Base-by-base conservation (phyloP, 495 filamentous ascomycete genomes). In the Penicillium cosmopolitanum region DNA sequence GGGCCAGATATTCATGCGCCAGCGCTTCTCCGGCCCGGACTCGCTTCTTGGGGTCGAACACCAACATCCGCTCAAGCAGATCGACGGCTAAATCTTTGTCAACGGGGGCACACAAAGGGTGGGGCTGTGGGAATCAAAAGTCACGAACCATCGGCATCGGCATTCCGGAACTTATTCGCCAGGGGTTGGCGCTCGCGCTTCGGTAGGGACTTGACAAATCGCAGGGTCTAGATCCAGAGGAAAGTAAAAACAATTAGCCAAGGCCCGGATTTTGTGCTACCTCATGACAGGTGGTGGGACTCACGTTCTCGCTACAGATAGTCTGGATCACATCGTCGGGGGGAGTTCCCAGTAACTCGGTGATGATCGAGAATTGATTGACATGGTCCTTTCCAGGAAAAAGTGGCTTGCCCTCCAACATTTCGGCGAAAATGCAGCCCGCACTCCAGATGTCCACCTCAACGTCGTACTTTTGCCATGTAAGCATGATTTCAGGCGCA, bases 401-500 rank as follows among this genome's bases (percentile, higher is more conserved):
- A 5, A 98, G 80, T 36, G 95, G 95, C 80, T 98, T 98, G 59
- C 96, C 96, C 78, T 98, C 93, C 60, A 98, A 80, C 95, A 98
- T 98, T 76, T 98, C 95, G 50, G 95, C 95, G 69, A 98, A 98
- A 67, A 98, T 98, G 77, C 95, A 98, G 55, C 94, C 95, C 10
- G 96, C 94, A 70, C 94, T 97, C 95, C 95, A 98, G 68, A 98
- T 97, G 74, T 98, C 95, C 51, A 98, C 95, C 80, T 98, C 96
- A 46, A 97, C 91, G 67, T 98, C 95, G 77, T 98, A 98, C 78
- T 98, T 98, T 75, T 98, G 95, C 95, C 95, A 98, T 46, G 95
- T 98, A 67, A 98, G 92, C 95, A 98, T 98, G 71, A 98, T 98
- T 77, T 98, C 95, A 15, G 95, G 95, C 5, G 95, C 95, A 51